Base-by-base conservation (phyloP, 2,329 filamentous ascomycete genomes). In the Xylaria sp. region DNA sequence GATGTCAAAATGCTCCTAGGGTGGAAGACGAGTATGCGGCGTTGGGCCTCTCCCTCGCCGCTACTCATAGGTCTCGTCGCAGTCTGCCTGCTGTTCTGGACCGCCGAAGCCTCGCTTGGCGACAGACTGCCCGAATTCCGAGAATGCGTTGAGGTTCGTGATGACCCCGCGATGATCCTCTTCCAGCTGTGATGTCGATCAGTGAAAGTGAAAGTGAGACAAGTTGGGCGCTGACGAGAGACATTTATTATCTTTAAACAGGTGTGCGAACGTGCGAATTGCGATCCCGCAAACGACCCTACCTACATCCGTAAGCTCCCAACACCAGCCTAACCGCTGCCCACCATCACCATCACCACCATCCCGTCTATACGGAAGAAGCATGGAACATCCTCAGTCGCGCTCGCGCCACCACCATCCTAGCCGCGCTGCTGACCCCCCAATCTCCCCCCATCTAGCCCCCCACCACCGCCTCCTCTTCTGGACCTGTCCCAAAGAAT, bases 401-500 rank as follows among this genome's bases (percentile, higher is more conserved):
- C 10, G 30, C 30, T 6, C 9, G 49, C 49, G 16, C 49, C 34
- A 9, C 11, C 10, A 30, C 23, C 10, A 30, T 30, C 23, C 13
- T 16, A 34, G 10, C 18, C 23, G 30, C n/a, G 50, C 9, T 47
- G 57, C 63, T 67, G 34, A 54, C 52, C 19, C 19, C 16, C 23
- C 30, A 10, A 44, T 48, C 11, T 19, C 18, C 10, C 10, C 16
- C 4, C 2, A 7, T 55, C 16, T 71, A 96, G 92, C 94, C 64
- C 73, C 96, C 68, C 85, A 90, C 75, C 92, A 88, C 73, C 90
- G 90, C 63, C 81, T 97, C 67, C 86, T 97, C 71, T 78, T 97
- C 74, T 99, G 94, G 94, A 86, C 86, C 73, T 99, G 94, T 78
- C 84, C 89, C 63, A 82, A 89, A 71, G 93, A 99, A 83, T 99